phyloP scores from a whole-genome alignment of 257 asterid genomes.

The Hygrophila difformis region DNA sequence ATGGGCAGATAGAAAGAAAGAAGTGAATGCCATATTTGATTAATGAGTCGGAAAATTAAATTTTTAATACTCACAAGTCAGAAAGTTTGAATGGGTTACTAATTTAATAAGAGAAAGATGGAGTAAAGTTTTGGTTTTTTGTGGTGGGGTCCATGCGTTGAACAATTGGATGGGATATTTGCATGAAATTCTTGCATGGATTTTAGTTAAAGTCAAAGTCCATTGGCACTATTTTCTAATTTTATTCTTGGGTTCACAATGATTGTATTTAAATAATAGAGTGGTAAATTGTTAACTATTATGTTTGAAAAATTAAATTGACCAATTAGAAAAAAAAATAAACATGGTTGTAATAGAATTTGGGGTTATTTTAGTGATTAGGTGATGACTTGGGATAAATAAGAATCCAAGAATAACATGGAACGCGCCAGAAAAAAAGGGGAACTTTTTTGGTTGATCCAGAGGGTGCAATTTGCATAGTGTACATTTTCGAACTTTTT shows the following conservation, averaged over 20 bases:
- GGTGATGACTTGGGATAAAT: background rate
- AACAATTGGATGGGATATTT: slow-evolving; percentile 23
- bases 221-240: slow-evolving; percentile 20
- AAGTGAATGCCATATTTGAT: no score
- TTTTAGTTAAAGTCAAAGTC: slow-evolving; percentile 31
- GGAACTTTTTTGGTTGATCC: no score
- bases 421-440: no score
- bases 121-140: background rate
- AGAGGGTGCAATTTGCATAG: no score
- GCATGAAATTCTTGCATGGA: slow-evolving; percentile 36
- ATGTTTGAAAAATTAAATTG: no score
- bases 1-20: no score
- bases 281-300: no score
- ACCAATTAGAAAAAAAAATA: no score
- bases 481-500: no score
- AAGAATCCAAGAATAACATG: background rate
- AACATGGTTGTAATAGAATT: background rate
- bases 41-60: background rate
- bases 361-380: background rate
- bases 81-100: slow-evolving; percentile 13
- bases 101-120: slow-evolving; percentile 4
- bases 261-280: no score
- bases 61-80: background rate
- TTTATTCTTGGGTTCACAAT: slow-evolving; percentile 21
- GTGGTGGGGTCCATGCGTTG: slow-evolving; percentile 36